Base-by-base conservation (phyloP, 257 asterid species). In the Asclepias syriaca region DNA sequence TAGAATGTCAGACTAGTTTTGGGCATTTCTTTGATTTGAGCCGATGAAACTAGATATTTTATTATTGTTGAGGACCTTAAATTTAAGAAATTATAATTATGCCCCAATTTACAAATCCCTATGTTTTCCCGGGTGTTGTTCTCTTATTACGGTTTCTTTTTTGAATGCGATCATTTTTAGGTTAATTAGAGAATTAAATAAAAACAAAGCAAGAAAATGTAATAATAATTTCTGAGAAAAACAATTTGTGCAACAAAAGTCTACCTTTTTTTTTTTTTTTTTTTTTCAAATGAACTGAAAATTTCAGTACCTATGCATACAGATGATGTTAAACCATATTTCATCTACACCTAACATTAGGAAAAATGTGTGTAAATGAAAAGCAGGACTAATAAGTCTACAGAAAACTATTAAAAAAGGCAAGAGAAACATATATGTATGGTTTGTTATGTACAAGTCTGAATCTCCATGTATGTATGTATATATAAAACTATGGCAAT, bases 401-500 rank as follows among this genome's bases (percentile, higher is more conserved):
- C 54, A 12, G 37, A 66, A 8, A 19, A 66, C 45, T 68, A 69
- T 6, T 43, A 6, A 8, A 43, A 40, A 43, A 43, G 48, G 48
- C 48, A 60, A 34, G 27, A 34, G 61, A 48, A 60, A 59, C 3
- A 24, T 73, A 51, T 48, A 56, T 34, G 5, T 57, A 15, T 37
- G 8, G 16, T 75, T 43, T 66, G 77, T 64, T 83, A 84, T 87
- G 73, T 86, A 88, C 90, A 88, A 72, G 74, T 51, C 32, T 32
- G 72, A 46, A 57, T 53, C 43, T 22, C 53, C 51, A 29, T 8
- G 24, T 37, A 11, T 5, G 56, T 54, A 49, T 74, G 69, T 64
- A 60, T 54, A 49, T 61, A 63, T 4, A 45, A 67, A 65, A 46
- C 43, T 27, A 40, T 40, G 45, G 45, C 45, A 5, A 40, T 40